phyloP scores from a whole-genome alignment of 768 basidiomycete species.

The Clavulina sp. region DNA sequence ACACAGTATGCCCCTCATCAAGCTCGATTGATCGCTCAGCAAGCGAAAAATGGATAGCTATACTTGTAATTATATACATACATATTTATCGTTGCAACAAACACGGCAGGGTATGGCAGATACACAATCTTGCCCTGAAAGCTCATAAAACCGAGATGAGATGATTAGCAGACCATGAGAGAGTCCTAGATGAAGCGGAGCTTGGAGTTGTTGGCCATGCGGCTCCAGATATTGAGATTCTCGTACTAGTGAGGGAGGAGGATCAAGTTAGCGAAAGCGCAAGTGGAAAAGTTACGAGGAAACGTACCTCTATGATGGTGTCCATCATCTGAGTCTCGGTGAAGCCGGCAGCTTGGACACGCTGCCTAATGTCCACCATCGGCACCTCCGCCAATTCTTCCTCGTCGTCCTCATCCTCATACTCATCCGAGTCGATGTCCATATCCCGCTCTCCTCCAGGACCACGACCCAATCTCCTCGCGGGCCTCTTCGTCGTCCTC shows the following conservation, averaged over 20 bases:
- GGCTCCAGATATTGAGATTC: constrained; percentile 57
- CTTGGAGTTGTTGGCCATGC: constrained; percentile 71
- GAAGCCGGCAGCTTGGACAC: constrained; percentile 73
- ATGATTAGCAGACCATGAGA: too few relatives aligned
- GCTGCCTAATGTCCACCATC: constrained; percentile 74
- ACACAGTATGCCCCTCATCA: too few relatives aligned
- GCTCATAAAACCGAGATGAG: neutral
- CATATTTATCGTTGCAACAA: neutral
- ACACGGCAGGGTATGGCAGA: neutral
- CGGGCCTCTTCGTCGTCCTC: constrained; percentile 16
- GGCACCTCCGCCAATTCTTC: constrained; percentile 46
- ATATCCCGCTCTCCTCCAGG: constrained; percentile 47
- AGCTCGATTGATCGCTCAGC: too few relatives aligned
- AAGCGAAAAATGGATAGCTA: neutral
- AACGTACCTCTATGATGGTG: constrained; percentile 57
- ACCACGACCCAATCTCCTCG: constrained; percentile 39
- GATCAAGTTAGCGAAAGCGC: constrained; percentile 9
- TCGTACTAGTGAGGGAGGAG: constrained; percentile 78
- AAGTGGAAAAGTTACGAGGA: constrained; percentile 2
- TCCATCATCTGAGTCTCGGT: constrained; percentile 84
- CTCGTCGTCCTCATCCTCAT: constrained; percentile 47
- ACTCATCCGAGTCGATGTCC: constrained; percentile 27
- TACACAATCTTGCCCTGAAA: neutral
- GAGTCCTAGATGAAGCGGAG: constrained; percentile 38
- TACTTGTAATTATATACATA: neutral